Evolutionary conservation across 345 rosid genomes (phyloP).

Genomic region (rapeseed (Brassica napus)): Da-Ae NC_063446.1:26275001-26275500

Average conservation of each 20-base stretch:
- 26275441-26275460: conserved; percentile 98
- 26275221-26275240: conserved; percentile 69
- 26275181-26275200: conserved; percentile 82
- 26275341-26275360: conserved; percentile 8
- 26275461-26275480: conserved; percentile 89
- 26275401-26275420: conserved; percentile 83
- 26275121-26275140: conserved; percentile 32
- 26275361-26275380: conserved; percentile 17
- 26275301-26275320: conserved; percentile 18
- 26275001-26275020: conserved; percentile 58
- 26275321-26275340: conserved; percentile 4
- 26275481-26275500: conserved; percentile 95
- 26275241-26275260: conserved; percentile 45
- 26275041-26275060: conserved; percentile 56
- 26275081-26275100: conserved; percentile 58
- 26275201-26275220: conserved; percentile 74
- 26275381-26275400: conserved; percentile 68
- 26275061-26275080: conserved; percentile 53
- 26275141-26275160: background rate
- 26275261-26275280: conserved; percentile 60
- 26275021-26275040: conserved; percentile 46
- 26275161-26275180: conserved; percentile 48
- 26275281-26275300: conserved; percentile 89
- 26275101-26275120: conserved; percentile 42
- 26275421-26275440: conserved; percentile 79